Conservation (phyloP, 2,329 filamentous ascomycete species). For the Tolypocladium ovalisporum region DNA sequence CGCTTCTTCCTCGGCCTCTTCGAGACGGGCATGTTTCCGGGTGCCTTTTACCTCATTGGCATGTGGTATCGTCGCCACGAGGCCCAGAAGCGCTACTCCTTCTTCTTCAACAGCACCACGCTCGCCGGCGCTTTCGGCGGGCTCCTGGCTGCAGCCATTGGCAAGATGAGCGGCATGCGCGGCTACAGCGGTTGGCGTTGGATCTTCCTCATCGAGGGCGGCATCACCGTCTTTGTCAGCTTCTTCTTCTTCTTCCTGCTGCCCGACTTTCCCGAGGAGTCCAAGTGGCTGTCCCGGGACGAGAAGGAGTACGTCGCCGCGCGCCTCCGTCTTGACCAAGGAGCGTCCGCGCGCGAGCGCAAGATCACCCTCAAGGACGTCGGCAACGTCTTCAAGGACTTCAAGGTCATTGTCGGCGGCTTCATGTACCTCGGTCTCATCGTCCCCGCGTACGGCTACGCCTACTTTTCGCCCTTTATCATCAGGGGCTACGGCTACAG, state of each 20-base stretch:
- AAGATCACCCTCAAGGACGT: conserved; percentile 50
- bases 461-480: conserved; percentile 67
- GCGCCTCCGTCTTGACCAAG: conserved; percentile 58
- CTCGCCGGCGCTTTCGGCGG: conserved; percentile 79
- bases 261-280: conserved; percentile 64
- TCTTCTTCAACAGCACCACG: conserved; percentile 82
- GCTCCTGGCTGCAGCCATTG: conserved; percentile 73
- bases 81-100: conserved; percentile 82
- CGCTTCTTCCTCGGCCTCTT: conserved; percentile 78
- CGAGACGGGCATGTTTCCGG: conserved; percentile 61
- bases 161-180: conserved; percentile 66
- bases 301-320: conserved; percentile 57
- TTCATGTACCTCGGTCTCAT: conserved; percentile 77
- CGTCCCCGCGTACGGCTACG: conserved; percentile 67
- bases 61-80: conserved; percentile 88
- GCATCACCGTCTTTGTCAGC: conserved; percentile 50
- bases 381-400: conserved; percentile 56
- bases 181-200: conserved; percentile 68
- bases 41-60: conserved; percentile 58
- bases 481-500: conserved; percentile 55
- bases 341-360: conserved; percentile 52
- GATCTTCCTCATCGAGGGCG: conserved; percentile 73
- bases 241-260: conserved; percentile 58
- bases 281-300: conserved; percentile 60
- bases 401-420: conserved; percentile 61